Evolutionary conservation across 1,139 yeast species (phyloP).

Genomic region (Kurtzmaniella quercitrusa): DNA sequence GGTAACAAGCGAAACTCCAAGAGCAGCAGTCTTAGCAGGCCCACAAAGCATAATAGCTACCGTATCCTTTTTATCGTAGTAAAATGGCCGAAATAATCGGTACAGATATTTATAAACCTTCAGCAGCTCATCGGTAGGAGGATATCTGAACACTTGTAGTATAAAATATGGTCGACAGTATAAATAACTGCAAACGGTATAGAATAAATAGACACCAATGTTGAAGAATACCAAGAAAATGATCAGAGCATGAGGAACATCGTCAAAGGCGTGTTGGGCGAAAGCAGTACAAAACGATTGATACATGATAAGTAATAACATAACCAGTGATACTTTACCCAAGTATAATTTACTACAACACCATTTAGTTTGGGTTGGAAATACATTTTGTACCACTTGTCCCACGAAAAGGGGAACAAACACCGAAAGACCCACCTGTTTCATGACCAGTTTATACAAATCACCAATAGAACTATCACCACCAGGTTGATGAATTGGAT

Average conservation of each 20-base stretch:
- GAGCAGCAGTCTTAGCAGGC: constrained; percentile 89
- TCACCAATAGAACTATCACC: constrained; percentile 45
- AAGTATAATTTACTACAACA: constrained; percentile 54
- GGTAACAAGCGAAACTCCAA: constrained; percentile 77
- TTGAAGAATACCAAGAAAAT: constrained; percentile 79
- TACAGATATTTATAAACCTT: constrained; percentile 36
- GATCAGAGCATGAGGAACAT: constrained; percentile 64
- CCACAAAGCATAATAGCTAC: constrained; percentile 83
- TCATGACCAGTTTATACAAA: constrained; percentile 75
- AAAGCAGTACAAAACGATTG: constrained; percentile 87
- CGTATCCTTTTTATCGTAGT: constrained; percentile 66
- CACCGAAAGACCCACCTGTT: constrained; percentile 78
- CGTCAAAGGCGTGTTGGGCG: constrained; percentile 70
- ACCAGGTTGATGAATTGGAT: constrained; percentile 53
- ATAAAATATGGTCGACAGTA: constrained; percentile 62
- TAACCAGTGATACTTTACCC: constrained; percentile 70
- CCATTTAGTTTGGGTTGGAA: constrained; percentile 64
- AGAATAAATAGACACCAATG: constrained; percentile 69
- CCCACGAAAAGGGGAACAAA: constrained; percentile 88
- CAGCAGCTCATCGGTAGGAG: constrained; percentile 44
- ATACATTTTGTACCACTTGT: constrained; percentile 67
- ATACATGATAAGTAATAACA: constrained; percentile 76
- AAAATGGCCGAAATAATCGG: constrained; percentile 56
- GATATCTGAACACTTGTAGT: constrained; percentile 33
- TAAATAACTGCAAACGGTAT: constrained; percentile 57